Evolutionary conservation across 1,284 basidiomycete genomes (phyloP).

Genomic region (Leccinum cinnamomeum): DNA sequence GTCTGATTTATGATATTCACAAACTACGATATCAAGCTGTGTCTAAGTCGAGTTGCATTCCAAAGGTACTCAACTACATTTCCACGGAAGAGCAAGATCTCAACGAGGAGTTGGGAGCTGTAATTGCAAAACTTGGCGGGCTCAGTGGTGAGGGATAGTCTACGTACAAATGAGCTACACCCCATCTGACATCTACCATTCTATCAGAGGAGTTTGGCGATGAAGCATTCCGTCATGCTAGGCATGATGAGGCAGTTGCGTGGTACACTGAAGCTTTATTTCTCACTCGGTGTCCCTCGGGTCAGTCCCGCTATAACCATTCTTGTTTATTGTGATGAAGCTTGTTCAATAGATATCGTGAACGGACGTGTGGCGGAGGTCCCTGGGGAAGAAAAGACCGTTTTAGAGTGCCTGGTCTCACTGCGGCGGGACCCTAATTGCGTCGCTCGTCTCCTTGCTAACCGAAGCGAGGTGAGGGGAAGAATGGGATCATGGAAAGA

Average conservation of each 20-base stretch:
- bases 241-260: constrained; percentile 3
- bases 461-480: constrained; percentile 4
- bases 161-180: background rate
- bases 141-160: background rate
- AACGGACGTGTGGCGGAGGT: background rate
- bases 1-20: background rate
- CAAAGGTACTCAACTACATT: background rate
- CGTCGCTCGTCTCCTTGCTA: constrained; percentile 8
- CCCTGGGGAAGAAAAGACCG: background rate
- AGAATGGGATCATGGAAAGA: background rate
- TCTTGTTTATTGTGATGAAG: too few relatives aligned
- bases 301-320: background rate
- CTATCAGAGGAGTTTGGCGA: background rate
- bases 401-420: background rate
- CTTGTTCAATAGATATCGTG: background rate
- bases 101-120: background rate
- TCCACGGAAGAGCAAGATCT: background rate
- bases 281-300: constrained; percentile 1
- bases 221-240: background rate
- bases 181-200: background rate
- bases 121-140: background rate
- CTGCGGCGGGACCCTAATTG: background rate
- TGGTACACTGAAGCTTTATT: constrained; percentile 10
- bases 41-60: background rate
- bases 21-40: background rate